phyloP scores from a whole-genome alignment of 805 yeast species.

The Isabelozyma heimii region DNA sequence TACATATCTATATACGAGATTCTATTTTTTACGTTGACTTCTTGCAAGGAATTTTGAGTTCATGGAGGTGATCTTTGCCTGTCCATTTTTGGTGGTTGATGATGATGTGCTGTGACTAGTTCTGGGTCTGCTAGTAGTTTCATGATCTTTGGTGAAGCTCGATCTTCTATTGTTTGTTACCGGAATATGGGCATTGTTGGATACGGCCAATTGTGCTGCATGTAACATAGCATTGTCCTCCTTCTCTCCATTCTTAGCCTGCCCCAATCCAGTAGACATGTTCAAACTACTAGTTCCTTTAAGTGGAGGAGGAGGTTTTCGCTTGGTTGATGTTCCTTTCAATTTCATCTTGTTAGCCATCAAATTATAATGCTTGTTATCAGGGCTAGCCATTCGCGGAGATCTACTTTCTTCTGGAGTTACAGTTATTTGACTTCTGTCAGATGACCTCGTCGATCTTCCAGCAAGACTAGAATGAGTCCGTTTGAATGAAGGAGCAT shows the following conservation, averaged over 20 bases:
- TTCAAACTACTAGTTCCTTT: conserved; percentile 13
- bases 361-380: conserved; percentile 9
- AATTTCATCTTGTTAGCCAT: conserved; percentile 12
- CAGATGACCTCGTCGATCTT: not conserved
- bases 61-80: conserved; percentile 47
- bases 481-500: conserved; percentile 15
- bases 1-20: not conserved
- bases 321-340: conserved; percentile 11
- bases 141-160: conserved; percentile 34
- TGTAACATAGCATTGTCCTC: conserved; percentile 31
- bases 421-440: conserved; percentile 1
- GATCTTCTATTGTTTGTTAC: conserved; percentile 27
- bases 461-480: conserved; percentile 1
- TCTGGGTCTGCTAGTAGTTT: not conserved
- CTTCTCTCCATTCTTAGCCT: conserved; percentile 8
- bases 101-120: conserved; percentile 2
- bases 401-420: not conserved
- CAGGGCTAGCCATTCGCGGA: conserved; percentile 5
- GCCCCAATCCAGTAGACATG: conserved; percentile 29
- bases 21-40: conserved; percentile 44
- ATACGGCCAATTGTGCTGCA: conserved; percentile 44
- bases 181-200: conserved; percentile 23
- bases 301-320: conserved; percentile 34
- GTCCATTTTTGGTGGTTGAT: conserved; percentile 1
- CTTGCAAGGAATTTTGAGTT: conserved; percentile 63